phyloP scores from a whole-genome alignment of 768 basidiomycete genomes.

The Termitomyces sp. region DNA sequence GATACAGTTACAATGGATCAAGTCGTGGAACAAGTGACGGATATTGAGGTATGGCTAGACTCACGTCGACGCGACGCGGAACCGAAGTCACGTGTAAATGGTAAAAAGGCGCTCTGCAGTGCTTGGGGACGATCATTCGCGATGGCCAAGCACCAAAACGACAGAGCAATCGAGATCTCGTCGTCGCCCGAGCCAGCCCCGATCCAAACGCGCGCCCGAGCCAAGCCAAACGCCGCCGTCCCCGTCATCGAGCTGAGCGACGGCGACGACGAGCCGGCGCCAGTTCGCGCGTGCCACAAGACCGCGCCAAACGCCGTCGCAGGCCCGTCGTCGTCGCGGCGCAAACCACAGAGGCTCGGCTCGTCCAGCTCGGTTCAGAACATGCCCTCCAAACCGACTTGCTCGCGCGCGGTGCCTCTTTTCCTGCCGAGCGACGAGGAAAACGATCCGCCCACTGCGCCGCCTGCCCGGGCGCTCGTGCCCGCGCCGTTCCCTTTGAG shows the following conservation, averaged over 20 bases:
- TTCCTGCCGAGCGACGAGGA: conserved; percentile 34
- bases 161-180: conserved; percentile 5
- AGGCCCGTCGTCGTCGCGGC: conserved; percentile 13
- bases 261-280: conserved; percentile 33
- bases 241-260: conserved; percentile 48
- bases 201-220: background rate
- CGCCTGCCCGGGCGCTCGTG: background rate
- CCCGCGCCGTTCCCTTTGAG: background rate
- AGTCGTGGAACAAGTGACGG: too few relatives aligned
- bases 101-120: background rate
- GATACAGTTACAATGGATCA: too few relatives aligned
- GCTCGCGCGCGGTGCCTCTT: conserved; percentile 16
- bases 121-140: background rate
- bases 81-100: background rate
- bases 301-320: background rate
- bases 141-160: background rate
- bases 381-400: conserved; percentile 9
- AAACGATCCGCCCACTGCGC: conserved; percentile 19
- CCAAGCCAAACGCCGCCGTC: background rate
- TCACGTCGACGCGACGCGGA: too few relatives aligned
- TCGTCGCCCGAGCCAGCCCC: conserved; percentile 14
- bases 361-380: conserved; percentile 6
- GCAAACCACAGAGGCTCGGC: background rate
- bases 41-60: too few relatives aligned
- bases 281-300: background rate